Evolutionary conservation across 495 filamentous ascomycete species (phyloP).

Genomic region (Pyrenula aspistea): DNA sequence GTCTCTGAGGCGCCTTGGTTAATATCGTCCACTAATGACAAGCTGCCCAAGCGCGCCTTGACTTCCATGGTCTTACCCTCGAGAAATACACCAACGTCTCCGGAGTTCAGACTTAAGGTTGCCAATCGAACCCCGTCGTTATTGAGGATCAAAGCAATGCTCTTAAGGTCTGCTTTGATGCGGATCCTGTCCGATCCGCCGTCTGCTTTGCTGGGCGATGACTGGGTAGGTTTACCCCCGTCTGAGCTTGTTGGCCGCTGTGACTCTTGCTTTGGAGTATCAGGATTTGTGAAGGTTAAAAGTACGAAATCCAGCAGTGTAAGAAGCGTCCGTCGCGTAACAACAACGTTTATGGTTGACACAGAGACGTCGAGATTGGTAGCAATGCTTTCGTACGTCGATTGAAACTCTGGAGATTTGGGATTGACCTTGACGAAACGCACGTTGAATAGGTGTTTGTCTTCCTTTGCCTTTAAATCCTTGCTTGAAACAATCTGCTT

Average conservation of each 20-base stretch:
- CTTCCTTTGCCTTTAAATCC: slow-evolving; percentile 54
- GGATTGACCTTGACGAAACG: slow-evolving; percentile 82
- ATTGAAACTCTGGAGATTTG: slow-evolving; percentile 86
- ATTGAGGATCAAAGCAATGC: slow-evolving; percentile 90
- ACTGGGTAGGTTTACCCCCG: slow-evolving; percentile 14
- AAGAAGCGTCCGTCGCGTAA: slow-evolving; percentile 84
- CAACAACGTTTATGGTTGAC: slow-evolving; percentile 89
- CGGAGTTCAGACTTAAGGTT: slow-evolving; percentile 82
- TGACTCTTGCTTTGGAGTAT: slow-evolving; percentile 28
- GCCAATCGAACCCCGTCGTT: slow-evolving; percentile 94
- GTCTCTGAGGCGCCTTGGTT: slow-evolving; percentile 75
- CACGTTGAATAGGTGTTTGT: slow-evolving; percentile 74
- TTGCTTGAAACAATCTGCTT: slow-evolving; percentile 91
- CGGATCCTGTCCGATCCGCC: slow-evolving; percentile 41
- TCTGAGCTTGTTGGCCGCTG: slow-evolving; percentile 15
- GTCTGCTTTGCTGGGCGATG: slow-evolving; percentile 12
- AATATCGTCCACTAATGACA: slow-evolving; percentile 84
- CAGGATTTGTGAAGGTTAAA: slow-evolving; percentile 78
- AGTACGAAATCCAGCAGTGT: slow-evolving; percentile 94
- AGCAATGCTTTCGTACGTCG: slow-evolving; percentile 82
- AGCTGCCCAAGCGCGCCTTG: slow-evolving; percentile 72
- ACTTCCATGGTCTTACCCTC: slow-evolving; percentile 76
- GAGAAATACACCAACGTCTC: slow-evolving; percentile 80
- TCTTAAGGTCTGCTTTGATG: slow-evolving; percentile 86
- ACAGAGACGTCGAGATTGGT: slow-evolving; percentile 85